Percentiles rank a stretch among this genome's conserved stretches.
Evolutionary conservation across 1,284 basidiomycete species (phyloP).

Genomic region (Leccinum subrobustum): DNA sequence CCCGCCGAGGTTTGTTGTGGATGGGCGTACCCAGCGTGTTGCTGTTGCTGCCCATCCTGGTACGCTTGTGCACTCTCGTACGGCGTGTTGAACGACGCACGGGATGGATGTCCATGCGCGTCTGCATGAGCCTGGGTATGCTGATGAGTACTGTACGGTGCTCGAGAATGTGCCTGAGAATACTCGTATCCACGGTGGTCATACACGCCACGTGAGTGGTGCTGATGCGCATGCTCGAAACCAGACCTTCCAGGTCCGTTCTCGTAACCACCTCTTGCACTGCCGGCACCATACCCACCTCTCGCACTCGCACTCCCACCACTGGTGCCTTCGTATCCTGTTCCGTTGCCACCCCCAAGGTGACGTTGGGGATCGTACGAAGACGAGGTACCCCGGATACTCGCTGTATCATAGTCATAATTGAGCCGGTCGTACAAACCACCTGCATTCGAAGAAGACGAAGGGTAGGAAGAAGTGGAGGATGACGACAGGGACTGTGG

Average conservation of each 20-base stretch:
- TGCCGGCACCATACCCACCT: slow-evolving; percentile 21
- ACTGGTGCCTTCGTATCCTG: slow-evolving; percentile 20
- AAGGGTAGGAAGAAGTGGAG: slow-evolving; percentile 12
- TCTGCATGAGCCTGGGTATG: slow-evolving; percentile 24
- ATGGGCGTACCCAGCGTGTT: slow-evolving; percentile 23
- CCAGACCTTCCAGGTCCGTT: slow-evolving; percentile 17
- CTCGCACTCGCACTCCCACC: slow-evolving; percentile 17
- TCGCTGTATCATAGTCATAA: slow-evolving; percentile 27
- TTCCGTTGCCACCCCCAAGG: slow-evolving; percentile 6
- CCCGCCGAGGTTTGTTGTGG: slow-evolving; percentile 25
- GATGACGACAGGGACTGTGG: slow-evolving; percentile 25
- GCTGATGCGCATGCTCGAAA: slow-evolving; percentile 30
- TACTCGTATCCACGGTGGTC: slow-evolving; percentile 27
- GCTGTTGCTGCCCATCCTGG: slow-evolving; percentile 18
- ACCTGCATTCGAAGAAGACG: slow-evolving; percentile 17
- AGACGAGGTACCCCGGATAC: slow-evolving; percentile 17
- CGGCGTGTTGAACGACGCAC: slow-evolving; percentile 23
- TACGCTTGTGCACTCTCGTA: slow-evolving; percentile 31
- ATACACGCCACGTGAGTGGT: slow-evolving; percentile 23
- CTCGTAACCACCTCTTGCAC: slow-evolving; percentile 25
- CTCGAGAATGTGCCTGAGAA: slow-evolving; percentile 23
- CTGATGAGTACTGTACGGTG: slow-evolving; percentile 19
- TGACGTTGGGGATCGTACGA: slow-evolving; percentile 27
- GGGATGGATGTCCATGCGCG: slow-evolving; percentile 23
- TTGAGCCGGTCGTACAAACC: slow-evolving; percentile 22